These are phyloP conservation scores for Beauveria sp. DNA, from an alignment of 2,329 filamentous ascomycete species.

Conservation along the genomic window DNA sequence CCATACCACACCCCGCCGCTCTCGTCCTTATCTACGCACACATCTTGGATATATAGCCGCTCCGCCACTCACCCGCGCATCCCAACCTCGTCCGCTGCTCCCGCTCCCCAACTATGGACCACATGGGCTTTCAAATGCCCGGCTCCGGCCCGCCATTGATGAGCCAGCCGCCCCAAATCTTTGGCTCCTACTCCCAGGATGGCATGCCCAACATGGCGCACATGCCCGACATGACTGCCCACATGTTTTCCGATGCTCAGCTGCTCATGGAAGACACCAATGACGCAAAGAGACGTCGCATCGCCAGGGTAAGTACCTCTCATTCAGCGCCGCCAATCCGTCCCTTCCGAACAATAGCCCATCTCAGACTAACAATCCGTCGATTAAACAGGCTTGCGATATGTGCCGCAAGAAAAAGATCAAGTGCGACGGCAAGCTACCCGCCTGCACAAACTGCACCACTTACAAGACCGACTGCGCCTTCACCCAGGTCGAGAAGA, in stretches of 20 bases:
- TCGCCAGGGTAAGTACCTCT: conserved; percentile 63
- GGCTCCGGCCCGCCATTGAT: conserved; percentile 47
- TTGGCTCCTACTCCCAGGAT: conserved; percentile 54
- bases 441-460: conserved; percentile 88
- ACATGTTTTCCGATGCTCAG: conserved; percentile 51
- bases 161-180: conserved; percentile 62
- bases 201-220: conserved; percentile 47
- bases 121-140: conserved; percentile 52
- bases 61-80: neutral
- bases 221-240: conserved; percentile 49
- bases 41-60: neutral
- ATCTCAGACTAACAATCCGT: neutral
- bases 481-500: conserved; percentile 98
- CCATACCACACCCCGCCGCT: neutral
- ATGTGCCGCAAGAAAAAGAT: conserved; percentile 98
- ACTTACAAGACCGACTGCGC: conserved; percentile 98
- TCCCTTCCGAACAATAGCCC: neutral
- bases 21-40: neutral
- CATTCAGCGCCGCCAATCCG: neutral
- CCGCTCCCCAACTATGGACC: conserved; percentile 34
- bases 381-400: conserved; percentile 64
- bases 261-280: conserved; percentile 57
- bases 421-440: conserved; percentile 95
- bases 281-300: conserved; percentile 82
- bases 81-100: neutral